phyloP scores from a whole-genome alignment of 1,139 yeast genomes.

The Saccharomycopsis hybrid region DNA sequence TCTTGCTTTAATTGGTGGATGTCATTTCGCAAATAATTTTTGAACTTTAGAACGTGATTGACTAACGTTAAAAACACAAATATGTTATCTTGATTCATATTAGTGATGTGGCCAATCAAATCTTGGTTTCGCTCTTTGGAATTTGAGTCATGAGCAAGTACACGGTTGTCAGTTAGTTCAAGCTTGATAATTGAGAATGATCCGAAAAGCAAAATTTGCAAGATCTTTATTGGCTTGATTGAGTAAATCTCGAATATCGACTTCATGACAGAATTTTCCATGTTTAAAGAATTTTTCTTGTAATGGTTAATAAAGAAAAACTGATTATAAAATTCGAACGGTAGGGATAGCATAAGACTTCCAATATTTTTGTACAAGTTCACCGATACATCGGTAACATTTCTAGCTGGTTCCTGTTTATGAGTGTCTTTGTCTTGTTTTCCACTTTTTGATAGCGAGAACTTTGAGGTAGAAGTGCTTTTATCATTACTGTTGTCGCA shows the following conservation, averaged over 20 bases:
- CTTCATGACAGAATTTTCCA: not conserved
- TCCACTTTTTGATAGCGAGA: not conserved
- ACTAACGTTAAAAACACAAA: constrained; percentile 6
- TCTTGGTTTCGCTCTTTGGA: no score
- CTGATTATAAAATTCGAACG: constrained; percentile 7
- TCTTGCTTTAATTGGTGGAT: no score
- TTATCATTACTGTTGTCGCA: not conserved
- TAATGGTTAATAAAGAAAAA: constrained; percentile 6
- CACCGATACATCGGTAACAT: constrained; percentile 5
- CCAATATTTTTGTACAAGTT: constrained; percentile 6
- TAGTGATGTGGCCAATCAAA: constrained; percentile 1
- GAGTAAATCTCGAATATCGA: constrained; percentile 8
- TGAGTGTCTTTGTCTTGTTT: not conserved
- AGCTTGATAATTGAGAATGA: constrained; percentile 4
- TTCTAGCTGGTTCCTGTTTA: no score
- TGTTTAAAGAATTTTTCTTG: not conserved
- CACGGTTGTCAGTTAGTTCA: not conserved
- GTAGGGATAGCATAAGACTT: constrained; percentile 5
- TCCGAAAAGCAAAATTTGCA: constrained; percentile 14
- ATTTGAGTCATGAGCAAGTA: not conserved
- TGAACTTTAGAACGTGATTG: constrained; percentile 10
- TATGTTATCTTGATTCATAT: constrained; percentile 6
- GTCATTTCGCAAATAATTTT: constrained; percentile 6
- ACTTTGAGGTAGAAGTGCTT: not conserved
- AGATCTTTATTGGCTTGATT: constrained; percentile 11